Percentiles rank a stretch among this genome's conserved stretches.
Evolutionary conservation across 495 filamentous ascomycete genomes (phyloP).

Genomic region (Xylaria sp.): DNA sequence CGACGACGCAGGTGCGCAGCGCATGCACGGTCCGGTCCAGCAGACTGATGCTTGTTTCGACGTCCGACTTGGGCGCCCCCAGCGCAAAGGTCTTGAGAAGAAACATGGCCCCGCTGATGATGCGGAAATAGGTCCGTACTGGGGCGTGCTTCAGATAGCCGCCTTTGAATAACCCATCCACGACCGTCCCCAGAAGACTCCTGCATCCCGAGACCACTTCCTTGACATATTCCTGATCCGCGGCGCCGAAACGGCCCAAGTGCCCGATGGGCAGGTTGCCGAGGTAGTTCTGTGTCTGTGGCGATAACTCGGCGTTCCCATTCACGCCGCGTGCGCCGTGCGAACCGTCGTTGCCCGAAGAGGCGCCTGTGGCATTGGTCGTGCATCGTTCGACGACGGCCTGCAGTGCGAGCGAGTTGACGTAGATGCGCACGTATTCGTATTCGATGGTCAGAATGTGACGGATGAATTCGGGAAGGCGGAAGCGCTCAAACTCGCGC

Average conservation of each 20-base stretch:
- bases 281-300: conserved; percentile 64
- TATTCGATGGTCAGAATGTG: conserved; percentile 90
- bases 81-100: conserved; percentile 92
- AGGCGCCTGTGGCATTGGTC: conserved; percentile 65
- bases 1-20: conserved; percentile 83
- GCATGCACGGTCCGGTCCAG: conserved; percentile 83
- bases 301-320: conserved; percentile 58
- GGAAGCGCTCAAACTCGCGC: conserved; percentile 72
- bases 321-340: conserved; percentile 34
- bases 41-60: conserved; percentile 78
- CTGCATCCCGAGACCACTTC: conserved; percentile 90
- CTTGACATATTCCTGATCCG: conserved; percentile 79
- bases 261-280: conserved; percentile 62
- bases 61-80: conserved; percentile 87
- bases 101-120: conserved; percentile 94
- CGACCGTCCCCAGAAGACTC: conserved; percentile 80
- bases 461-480: conserved; percentile 75
- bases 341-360: conserved; percentile 43
- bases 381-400: conserved; percentile 94
- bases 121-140: conserved; percentile 92
- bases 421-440: conserved; percentile 86
- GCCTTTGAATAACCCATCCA: conserved; percentile 80
- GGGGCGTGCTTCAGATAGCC: conserved; percentile 91
- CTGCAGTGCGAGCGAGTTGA: conserved; percentile 92
- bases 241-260: conserved; percentile 61